Conservation (phyloP, 257 asterid species). For the Salvia miltiorrhiza region DNA sequence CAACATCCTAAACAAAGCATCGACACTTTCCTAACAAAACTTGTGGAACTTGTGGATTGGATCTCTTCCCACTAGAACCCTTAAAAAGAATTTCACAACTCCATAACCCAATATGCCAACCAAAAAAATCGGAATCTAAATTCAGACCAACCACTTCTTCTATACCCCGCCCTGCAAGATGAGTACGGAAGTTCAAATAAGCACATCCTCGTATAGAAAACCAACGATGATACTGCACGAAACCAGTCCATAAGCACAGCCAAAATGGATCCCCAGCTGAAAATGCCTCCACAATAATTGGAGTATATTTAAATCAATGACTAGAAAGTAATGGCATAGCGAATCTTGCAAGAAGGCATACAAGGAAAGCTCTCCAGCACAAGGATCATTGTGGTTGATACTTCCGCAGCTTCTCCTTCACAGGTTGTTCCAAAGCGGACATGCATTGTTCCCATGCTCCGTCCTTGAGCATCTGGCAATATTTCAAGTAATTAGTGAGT, state of each 20-base stretch:
- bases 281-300: conserved; percentile 19
- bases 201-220: not conserved
- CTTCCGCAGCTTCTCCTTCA: conserved; percentile 57
- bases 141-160: conserved; percentile 8
- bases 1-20: conserved; percentile 8
- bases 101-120: conserved; percentile 11
- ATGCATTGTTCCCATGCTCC: conserved; percentile 93
- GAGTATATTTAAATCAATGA: not conserved
- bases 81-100: conserved; percentile 19
- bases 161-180: not conserved
- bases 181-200: not conserved
- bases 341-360: conserved; percentile 1
- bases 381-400: conserved; percentile 44
- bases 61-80: conserved; percentile 23
- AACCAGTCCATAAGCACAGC: conserved; percentile 19
- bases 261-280: conserved; percentile 5
- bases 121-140: not conserved
- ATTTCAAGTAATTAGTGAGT: not conserved
- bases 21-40: conserved; percentile 28
- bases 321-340: conserved; percentile 11
- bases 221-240: conserved; percentile 6
- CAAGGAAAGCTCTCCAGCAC: not conserved
- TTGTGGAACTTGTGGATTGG: conserved; percentile 22
- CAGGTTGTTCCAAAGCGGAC: conserved; percentile 76
- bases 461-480: conserved; percentile 69